phyloP scores from a whole-genome alignment of 202 grass and related monocot genomes.

The Saccharum hybrid region DNA sequence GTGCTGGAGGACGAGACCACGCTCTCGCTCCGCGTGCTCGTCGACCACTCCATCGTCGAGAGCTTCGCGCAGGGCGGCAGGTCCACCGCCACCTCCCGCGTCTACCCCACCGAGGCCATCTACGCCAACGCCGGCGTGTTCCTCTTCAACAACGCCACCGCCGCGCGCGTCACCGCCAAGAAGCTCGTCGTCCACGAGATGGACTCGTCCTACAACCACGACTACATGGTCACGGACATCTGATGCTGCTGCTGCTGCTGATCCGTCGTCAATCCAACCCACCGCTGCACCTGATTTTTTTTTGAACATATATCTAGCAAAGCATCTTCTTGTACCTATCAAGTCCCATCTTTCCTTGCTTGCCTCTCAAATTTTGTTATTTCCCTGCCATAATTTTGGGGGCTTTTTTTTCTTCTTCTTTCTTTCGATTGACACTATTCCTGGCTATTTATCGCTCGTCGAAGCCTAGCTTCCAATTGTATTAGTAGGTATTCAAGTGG shows the following conservation, averaged over 20 bases:
- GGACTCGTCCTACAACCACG: constrained; percentile 72
- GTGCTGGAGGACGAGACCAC: constrained; percentile 64
- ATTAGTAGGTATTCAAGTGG: not conserved
- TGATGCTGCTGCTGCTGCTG: not conserved
- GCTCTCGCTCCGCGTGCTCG: constrained; percentile 67
- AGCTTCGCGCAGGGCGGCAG: constrained; percentile 82
- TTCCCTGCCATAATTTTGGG: not conserved
- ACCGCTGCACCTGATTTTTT: not conserved
- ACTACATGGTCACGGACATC: constrained; percentile 32
- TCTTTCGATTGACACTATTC: not conserved
- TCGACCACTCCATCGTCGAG: constrained; percentile 94
- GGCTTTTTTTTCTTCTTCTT: not conserved
- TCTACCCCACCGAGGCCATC: constrained; percentile 85
- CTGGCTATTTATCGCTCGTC: not conserved
- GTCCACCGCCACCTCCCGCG: constrained; percentile 66
- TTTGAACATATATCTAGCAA: not conserved
- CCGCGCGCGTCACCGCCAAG: constrained; percentile 53
- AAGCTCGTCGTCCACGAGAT: constrained; percentile 74
- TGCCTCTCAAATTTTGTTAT: constrained; percentile 1
- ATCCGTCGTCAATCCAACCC: not conserved
- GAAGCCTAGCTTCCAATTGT: not conserved
- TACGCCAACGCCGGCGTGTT: constrained; percentile 66
- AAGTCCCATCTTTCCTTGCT: constrained; percentile 12
- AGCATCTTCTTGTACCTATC: not conserved
- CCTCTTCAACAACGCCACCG: constrained; percentile 89